A percentile compares a stretch with the other conserved stretches of the same genome.
Evolutionary conservation across 1,284 basidiomycete species (phyloP).

Genomic region (Trametes versicolor): DNA sequence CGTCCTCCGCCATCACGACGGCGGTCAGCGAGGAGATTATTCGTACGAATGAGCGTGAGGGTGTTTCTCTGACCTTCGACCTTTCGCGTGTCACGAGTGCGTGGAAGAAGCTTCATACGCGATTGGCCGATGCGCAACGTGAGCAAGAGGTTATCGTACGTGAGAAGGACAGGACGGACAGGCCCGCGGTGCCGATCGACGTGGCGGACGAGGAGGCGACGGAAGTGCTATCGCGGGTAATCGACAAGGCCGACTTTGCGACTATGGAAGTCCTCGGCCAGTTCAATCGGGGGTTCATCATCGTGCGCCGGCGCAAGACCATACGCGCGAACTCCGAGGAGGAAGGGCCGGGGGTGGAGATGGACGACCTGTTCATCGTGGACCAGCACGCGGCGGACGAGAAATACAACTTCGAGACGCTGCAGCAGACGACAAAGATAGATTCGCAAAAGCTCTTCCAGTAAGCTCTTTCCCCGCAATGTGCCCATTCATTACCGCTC

Average conservation of each 20-base stretch:
- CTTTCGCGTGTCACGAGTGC: conserved; percentile 49
- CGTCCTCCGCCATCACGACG: conserved; percentile 7
- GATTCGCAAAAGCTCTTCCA: conserved; percentile 86
- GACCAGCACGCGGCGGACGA: conserved; percentile 94
- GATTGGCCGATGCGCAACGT: conserved; percentile 12
- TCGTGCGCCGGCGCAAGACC: conserved; percentile 70
- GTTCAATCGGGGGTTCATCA: conserved; percentile 97
- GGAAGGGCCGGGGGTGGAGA: conserved; percentile 33
- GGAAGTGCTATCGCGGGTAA: conserved; percentile 84
- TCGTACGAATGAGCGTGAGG: conserved; percentile 48
- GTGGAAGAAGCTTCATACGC: conserved; percentile 46
- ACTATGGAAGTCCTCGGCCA: conserved; percentile 92
- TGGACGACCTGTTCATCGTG: conserved; percentile 94
- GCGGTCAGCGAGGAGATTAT: conserved; percentile 53
- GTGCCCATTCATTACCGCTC: conserved; percentile 1
- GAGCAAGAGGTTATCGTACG: conserved; percentile 10
- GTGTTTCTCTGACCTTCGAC: conserved; percentile 54
- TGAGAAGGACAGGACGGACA: conserved; percentile 56
- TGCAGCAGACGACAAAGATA: conserved; percentile 90
- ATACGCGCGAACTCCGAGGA: conserved; percentile 9
- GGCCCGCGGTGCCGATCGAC: conserved; percentile 68
- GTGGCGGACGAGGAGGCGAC: conserved; percentile 61
- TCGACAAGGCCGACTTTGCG: conserved; percentile 89
- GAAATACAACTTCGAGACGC: conserved; percentile 97
- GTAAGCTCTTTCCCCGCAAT: conserved; percentile 52